A percentile compares a stretch with the other conserved stretches of the same genome.
phyloP scores from a whole-genome alignment of 1,284 basidiomycete species.

The Trichosporon inkin region DNA sequence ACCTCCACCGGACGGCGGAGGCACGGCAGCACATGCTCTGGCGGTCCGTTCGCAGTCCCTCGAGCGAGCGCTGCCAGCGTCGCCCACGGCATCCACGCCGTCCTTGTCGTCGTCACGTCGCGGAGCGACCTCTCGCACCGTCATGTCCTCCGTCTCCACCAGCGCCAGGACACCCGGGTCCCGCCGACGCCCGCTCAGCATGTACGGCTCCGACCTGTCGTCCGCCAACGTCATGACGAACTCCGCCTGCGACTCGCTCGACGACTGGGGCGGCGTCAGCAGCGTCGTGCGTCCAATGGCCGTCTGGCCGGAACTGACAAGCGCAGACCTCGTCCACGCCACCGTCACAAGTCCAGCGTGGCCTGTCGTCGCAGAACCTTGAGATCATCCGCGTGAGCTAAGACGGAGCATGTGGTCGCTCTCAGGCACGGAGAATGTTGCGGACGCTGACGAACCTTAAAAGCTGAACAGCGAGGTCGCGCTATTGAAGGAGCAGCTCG shows the following conservation, averaged over 20 bases:
- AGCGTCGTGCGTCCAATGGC: neutral
- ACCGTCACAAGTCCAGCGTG: neutral
- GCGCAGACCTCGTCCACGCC: neutral
- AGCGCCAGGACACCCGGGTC: conserved; percentile 3
- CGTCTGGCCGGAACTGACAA: neutral
- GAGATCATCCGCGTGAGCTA: conserved; percentile 5
- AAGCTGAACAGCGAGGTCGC: conserved; percentile 13
- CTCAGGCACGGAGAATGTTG: neutral
- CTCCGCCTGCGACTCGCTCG: conserved; percentile 1
- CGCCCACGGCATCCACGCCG: neutral
- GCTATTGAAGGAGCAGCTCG: conserved; percentile 11
- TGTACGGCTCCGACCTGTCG: conserved; percentile 1
- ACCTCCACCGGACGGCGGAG: no score
- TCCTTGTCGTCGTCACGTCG: neutral
- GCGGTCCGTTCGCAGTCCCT: neutral
- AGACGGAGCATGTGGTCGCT: no score
- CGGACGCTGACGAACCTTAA: neutral
- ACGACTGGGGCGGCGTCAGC: conserved; percentile 1
- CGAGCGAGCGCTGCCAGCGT: neutral
- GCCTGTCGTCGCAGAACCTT: conserved; percentile 2
- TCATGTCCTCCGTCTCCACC: conserved; percentile 1
- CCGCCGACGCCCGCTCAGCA: conserved; percentile 2
- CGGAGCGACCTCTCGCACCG: neutral
- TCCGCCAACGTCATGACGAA: conserved; percentile 1
- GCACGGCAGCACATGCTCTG: neutral